A percentile compares a stretch with the other conserved stretches of the same genome.
Evolutionary conservation across 495 filamentous ascomycete genomes (phyloP).

Genomic region (Staphylotrichum tortipilum): DNA sequence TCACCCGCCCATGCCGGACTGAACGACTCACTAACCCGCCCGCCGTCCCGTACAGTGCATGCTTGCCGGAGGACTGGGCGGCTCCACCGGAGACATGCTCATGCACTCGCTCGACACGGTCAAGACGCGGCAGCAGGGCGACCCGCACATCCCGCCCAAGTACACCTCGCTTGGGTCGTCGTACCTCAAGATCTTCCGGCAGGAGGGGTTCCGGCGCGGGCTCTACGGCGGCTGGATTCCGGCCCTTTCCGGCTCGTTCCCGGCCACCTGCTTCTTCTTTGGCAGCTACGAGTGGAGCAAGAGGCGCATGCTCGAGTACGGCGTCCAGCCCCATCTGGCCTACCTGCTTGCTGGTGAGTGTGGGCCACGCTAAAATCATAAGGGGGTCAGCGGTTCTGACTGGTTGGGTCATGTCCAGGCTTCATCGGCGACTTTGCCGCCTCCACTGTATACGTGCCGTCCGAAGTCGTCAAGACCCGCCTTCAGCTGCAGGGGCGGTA

Average conservation of each 20-base stretch:
- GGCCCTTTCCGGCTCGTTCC: constrained; percentile 84
- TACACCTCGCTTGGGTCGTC: constrained; percentile 83
- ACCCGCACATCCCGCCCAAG: constrained; percentile 80
- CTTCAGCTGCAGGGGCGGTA: constrained; percentile 89
- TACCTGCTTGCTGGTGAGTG: constrained; percentile 72
- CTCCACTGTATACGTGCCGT: constrained; percentile 87
- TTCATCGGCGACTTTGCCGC: constrained; percentile 89
- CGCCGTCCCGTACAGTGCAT: constrained; percentile 55
- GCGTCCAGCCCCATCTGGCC: constrained; percentile 66
- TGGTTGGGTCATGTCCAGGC: constrained; percentile 39
- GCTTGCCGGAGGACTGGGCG: constrained; percentile 86
- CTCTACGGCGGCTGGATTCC: constrained; percentile 90
- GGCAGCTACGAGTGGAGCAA: constrained; percentile 95
- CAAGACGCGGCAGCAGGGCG: constrained; percentile 97
- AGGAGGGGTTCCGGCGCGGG: constrained; percentile 80
- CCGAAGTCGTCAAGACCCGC: constrained; percentile 91
- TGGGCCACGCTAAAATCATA: background rate
- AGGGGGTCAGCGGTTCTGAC: constrained; percentile 5
- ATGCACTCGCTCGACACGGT: constrained; percentile 99
- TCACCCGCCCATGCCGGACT: background rate
- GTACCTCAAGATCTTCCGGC: constrained; percentile 83
- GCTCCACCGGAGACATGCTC: constrained; percentile 87
- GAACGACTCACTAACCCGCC: constrained; percentile 11
- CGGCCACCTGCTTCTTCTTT: constrained; percentile 91
- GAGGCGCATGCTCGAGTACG: constrained; percentile 72